Base-by-base conservation (phyloP, 2,329 filamentous ascomycete genomes). In the Aspergillus pseudonomiae region DNA sequence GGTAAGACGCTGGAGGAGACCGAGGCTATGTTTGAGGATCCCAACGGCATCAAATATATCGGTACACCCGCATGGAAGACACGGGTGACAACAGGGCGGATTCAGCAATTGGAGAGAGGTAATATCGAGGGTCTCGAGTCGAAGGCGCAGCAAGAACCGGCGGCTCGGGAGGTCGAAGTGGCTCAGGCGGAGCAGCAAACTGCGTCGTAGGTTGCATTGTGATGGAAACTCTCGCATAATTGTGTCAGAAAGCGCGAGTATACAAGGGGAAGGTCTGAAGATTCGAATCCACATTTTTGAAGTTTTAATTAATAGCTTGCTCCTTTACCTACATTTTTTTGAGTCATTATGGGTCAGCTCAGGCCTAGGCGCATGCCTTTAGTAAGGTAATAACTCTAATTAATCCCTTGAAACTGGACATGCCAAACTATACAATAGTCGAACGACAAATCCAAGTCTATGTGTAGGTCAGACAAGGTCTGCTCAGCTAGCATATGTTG, bases 1-100 rank as follows among this genome's bases (percentile, higher is more conserved):
- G 89, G 90, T 14, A 91, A 88, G 78, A 89, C 89, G 0, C 85
- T 93, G 0, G 91, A 94, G 74, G 90, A 93, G 76, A 89, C 92
- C 74, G 89, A 91, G 68, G 86, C 87, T 6, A 88, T 93, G 67
- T 93, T 93, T 71, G 75, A 75, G 41, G 75, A 77, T 34, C 74
- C 75, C 19, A 63, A 71, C 14, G 72, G 73, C 5, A 63, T 70
- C 30, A 67, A 65, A 48, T 72, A 70, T 59, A 50, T 74, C 12
- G 73, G 76, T 0, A 75, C 78, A 1, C 63, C 68, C 12, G 73
- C 80, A 0, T 82, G 80, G 81, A 77, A 78, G 62, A 82, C 79
- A 14, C 61, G 46, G n/a, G 64, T 71, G 6, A 58, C 63, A 9
- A 73, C 71, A 12, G 46, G 41, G 7, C 52, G 50, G 2, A 59